phyloP scores from a whole-genome alignment of 2,329 filamentous ascomycete genomes.

The Spiromastix sp. region DNA sequence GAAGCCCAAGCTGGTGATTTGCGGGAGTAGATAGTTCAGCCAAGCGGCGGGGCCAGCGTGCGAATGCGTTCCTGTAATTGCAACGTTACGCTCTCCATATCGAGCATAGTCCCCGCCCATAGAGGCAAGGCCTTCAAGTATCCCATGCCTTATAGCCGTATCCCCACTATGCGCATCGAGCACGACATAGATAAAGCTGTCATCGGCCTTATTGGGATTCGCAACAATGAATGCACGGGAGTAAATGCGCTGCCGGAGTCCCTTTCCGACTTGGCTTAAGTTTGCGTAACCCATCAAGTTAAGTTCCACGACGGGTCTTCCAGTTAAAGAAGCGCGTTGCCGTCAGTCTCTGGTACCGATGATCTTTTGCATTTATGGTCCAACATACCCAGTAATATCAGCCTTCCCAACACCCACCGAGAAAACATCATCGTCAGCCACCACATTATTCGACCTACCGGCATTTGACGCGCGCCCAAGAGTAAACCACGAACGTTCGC shows the following conservation, averaged over 20 bases:
- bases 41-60: conserved; percentile 87
- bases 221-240: conserved; percentile 83
- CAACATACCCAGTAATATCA: conserved; percentile 60
- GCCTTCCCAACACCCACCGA: conserved; percentile 60
- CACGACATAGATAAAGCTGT: conserved; percentile 78
- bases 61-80: conserved; percentile 85
- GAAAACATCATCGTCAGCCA: conserved; percentile 38
- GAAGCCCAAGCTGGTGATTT: conserved; percentile 81
- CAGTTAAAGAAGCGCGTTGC: conserved; percentile 6
- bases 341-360: not conserved
- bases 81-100: conserved; percentile 73
- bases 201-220: conserved; percentile 51
- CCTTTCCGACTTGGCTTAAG: conserved; percentile 68
- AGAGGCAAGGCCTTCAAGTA: conserved; percentile 60
- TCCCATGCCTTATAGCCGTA: conserved; percentile 78
- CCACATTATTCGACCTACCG: conserved; percentile 13
- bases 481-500: conserved; percentile 10
- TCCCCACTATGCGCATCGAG: conserved; percentile 82
- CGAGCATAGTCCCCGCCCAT: conserved; percentile 62
- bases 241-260: conserved; percentile 77
- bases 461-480: conserved; percentile 15
- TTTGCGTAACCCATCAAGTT: conserved; percentile 90
- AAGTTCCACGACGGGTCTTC: conserved; percentile 76
- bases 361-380: too few species aligned
- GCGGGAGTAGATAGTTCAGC: conserved; percentile 88